These are phyloP conservation scores for Apiotrichum porosum DNA, from an alignment of 1,284 basidiomycete species.

Conservation along the genomic window DNA sequence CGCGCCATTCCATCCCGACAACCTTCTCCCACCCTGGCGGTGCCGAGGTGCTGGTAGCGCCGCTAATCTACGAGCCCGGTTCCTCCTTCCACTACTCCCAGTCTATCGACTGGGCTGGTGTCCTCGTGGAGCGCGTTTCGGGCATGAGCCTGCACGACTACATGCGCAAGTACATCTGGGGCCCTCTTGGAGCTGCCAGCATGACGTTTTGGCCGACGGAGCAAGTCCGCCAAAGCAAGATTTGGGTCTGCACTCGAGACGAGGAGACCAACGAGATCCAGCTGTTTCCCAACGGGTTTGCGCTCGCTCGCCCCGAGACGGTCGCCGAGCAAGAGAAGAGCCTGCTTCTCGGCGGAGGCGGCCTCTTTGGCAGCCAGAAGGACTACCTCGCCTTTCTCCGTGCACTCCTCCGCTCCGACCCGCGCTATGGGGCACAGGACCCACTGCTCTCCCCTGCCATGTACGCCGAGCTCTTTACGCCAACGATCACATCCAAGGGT, in stretches of 20 bases:
- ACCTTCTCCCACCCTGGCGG: too few species aligned
- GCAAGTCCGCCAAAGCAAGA: background rate
- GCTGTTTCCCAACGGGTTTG: background rate
- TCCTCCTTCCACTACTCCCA: conserved; percentile 27
- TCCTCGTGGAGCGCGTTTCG: conserved; percentile 32
- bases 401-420: conserved; percentile 26
- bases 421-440: conserved; percentile 1
- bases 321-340: conserved; percentile 2
- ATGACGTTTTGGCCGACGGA: too few species aligned
- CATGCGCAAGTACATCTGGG: conserved; percentile 36
- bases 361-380: conserved; percentile 30
- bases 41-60: conserved; percentile 15
- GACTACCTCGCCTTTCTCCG: conserved; percentile 34
- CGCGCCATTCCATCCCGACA: too few species aligned
- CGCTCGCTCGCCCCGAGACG: background rate
- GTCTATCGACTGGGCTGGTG: conserved; percentile 44
- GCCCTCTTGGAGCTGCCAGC: conserved; percentile 26
- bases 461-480: conserved; percentile 26
- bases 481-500: conserved; percentile 11
- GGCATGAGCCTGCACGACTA: conserved; percentile 34
- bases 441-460: conserved; percentile 19
- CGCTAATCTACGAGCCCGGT: conserved; percentile 37
- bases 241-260: conserved; percentile 4
- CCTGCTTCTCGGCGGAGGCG: conserved; percentile 32
- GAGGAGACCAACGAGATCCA: background rate